Evolutionary conservation across 2,329 filamentous ascomycete genomes (phyloP).

Genomic region (Spiromastix sp.): DNA sequence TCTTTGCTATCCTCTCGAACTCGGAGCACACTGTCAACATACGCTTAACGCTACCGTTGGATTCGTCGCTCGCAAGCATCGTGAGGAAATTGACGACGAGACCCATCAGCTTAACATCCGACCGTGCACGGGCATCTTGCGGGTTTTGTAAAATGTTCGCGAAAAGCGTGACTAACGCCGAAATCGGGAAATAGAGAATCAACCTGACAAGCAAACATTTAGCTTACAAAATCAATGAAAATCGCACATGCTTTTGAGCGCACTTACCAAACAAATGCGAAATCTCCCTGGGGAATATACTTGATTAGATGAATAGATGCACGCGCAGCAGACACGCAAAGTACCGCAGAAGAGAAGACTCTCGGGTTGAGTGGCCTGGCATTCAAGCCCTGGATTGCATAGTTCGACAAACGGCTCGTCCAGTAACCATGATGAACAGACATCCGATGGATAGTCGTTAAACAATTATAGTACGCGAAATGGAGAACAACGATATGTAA

Average conservation of each 20-base stretch:
- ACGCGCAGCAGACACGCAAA: constrained; percentile 86
- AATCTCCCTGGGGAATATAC: constrained; percentile 92
- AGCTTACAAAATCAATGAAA: constrained; percentile 4
- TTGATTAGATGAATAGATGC: constrained; percentile 90
- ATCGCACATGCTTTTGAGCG: not conserved
- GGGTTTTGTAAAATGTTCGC: constrained; percentile 96
- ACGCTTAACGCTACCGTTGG: constrained; percentile 80
- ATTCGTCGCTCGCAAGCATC: constrained; percentile 78
- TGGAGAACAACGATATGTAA: constrained; percentile 90
- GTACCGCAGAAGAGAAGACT: constrained; percentile 83
- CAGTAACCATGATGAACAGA: constrained; percentile 96
- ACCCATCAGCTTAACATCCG: constrained; percentile 84
- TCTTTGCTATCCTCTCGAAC: constrained; percentile 85
- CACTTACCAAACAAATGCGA: constrained; percentile 83
- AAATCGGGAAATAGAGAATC: constrained; percentile 93
- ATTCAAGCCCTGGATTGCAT: constrained; percentile 88
- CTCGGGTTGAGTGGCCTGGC: constrained; percentile 82
- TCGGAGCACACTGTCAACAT: constrained; percentile 94
- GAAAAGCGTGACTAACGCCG: constrained; percentile 86
- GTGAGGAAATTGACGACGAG: constrained; percentile 86
- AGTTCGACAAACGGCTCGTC: constrained; percentile 90
- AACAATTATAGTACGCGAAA: constrained; percentile 94
- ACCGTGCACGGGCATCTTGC: constrained; percentile 73
- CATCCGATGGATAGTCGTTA: constrained; percentile 98
- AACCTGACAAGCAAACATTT: constrained; percentile 44